These are phyloP conservation scores for Apophysomyces sp. DNA, from an alignment of 371 early-diverging fungal genomes.

Conservation along the genomic window DNA sequence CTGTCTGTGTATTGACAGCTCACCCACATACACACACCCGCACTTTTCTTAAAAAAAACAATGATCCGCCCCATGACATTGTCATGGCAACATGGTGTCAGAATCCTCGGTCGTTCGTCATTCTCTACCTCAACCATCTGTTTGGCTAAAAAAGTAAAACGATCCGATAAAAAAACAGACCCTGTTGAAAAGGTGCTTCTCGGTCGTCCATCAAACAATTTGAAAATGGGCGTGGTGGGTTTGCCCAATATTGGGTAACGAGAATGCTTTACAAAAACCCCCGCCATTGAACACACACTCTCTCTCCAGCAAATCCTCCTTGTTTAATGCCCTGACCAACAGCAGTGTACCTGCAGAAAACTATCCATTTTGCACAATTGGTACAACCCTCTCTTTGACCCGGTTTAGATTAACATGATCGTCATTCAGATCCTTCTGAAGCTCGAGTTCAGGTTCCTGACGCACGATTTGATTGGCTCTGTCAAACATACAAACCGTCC, in stretches of 20 bases:
- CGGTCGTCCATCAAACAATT: constrained; percentile 76
- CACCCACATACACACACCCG: background rate
- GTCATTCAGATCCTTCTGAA: constrained; percentile 74
- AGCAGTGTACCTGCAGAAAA: constrained; percentile 80
- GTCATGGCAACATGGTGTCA: background rate
- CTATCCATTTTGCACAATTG: constrained; percentile 74
- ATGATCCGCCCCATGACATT: background rate
- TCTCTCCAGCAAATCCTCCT: constrained; percentile 79
- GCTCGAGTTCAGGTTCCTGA: constrained; percentile 84
- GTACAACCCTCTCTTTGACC: too few relatives aligned
- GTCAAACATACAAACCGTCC: constrained; percentile 67
- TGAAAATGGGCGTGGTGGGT: constrained; percentile 95
- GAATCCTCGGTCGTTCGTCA: background rate
- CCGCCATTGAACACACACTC: too few relatives aligned
- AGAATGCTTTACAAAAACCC: too few relatives aligned
- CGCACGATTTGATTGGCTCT: constrained; percentile 74
- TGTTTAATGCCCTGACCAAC: constrained; percentile 91
- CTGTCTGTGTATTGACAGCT: too few relatives aligned
- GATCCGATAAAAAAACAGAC: constrained; percentile 52
- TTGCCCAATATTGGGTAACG: constrained; percentile 92
- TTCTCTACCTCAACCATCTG: constrained; percentile 7
- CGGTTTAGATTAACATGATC: too few relatives aligned
- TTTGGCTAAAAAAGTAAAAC: constrained; percentile 16
- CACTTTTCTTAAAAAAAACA: too few relatives aligned
- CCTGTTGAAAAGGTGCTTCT: constrained; percentile 66